These are phyloP conservation scores for Ceratobasidium sp. DNA, from an alignment of 1,284 basidiomycete species.

Conservation along the genomic window DNA sequence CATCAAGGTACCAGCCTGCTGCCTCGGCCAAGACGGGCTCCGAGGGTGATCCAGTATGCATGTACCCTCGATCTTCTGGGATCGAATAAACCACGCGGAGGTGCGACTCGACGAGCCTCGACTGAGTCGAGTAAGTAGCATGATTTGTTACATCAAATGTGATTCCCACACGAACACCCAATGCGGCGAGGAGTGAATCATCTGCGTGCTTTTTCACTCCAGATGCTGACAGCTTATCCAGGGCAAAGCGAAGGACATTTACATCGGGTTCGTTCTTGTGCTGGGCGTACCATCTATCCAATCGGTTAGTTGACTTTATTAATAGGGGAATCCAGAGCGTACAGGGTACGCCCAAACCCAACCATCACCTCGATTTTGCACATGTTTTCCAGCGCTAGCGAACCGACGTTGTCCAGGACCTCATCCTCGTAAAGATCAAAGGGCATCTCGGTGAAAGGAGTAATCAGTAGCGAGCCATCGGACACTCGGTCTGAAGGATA, in stretches of 20 bases:
- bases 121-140: neutral
- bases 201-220: neutral
- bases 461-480: neutral
- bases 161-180: conserved; percentile 12
- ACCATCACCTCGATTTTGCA: conserved; percentile 4
- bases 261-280: neutral
- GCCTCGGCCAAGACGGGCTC: conserved; percentile 45
- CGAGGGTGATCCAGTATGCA: conserved; percentile 43
- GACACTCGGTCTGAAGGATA: neutral
- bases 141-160: neutral
- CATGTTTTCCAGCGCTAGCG: neutral
- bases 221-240: neutral
- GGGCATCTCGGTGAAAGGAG: conserved; percentile 12
- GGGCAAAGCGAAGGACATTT: neutral
- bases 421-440: neutral
- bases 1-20: conserved; percentile 38
- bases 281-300: neutral
- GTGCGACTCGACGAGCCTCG: conserved; percentile 26
- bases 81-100: conserved; percentile 41
- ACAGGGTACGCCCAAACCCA: neutral
- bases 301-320: neutral
- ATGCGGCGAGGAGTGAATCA: neutral
- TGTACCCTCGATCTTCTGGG: conserved; percentile 41
- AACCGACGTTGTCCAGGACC: neutral
- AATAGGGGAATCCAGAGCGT: neutral